phyloP scores from a whole-genome alignment of 176 grass and related monocot species.

The Rhynchospora pubera region DNA sequence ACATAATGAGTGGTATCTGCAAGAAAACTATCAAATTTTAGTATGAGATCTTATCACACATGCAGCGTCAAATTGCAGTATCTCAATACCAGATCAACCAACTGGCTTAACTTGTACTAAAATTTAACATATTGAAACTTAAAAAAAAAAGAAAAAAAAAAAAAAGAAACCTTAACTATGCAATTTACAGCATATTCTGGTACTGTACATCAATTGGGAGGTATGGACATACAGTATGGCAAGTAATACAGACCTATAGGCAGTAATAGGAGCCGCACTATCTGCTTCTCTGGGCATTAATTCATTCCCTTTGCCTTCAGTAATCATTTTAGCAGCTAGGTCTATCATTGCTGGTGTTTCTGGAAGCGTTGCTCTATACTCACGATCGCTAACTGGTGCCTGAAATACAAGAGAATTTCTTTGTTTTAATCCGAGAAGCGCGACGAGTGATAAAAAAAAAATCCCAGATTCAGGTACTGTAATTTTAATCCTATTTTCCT shows the following conservation, averaged over 20 bases:
- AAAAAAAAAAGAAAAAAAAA: no score
- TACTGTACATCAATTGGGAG: background rate
- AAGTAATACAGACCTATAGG: conserved; percentile 54
- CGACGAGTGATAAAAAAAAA: background rate
- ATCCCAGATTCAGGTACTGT: background rate
- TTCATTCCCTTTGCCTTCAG: conserved; percentile 54
- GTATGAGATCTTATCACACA: background rate
- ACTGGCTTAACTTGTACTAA: background rate
- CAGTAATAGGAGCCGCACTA: conserved; percentile 76
- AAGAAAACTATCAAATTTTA: background rate
- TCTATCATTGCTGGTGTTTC: conserved; percentile 94
- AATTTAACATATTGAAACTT: background rate
- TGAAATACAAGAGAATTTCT: conserved; percentile 22
- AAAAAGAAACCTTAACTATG: background rate
- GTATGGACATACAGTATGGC: background rate
- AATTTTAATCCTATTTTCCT: background rate
- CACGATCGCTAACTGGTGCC: conserved; percentile 95
- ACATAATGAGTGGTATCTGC: conserved; percentile 91
- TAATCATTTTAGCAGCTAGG: conserved; percentile 72
- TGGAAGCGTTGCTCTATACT: conserved; percentile 89
- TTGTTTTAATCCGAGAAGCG: background rate
- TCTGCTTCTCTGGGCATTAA: conserved; percentile 97
- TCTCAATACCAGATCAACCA: background rate
- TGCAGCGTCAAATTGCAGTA: background rate
- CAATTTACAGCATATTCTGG: background rate